Conservation (phyloP, 768 basidiomycete species). For the Boletus sp. region DNA sequence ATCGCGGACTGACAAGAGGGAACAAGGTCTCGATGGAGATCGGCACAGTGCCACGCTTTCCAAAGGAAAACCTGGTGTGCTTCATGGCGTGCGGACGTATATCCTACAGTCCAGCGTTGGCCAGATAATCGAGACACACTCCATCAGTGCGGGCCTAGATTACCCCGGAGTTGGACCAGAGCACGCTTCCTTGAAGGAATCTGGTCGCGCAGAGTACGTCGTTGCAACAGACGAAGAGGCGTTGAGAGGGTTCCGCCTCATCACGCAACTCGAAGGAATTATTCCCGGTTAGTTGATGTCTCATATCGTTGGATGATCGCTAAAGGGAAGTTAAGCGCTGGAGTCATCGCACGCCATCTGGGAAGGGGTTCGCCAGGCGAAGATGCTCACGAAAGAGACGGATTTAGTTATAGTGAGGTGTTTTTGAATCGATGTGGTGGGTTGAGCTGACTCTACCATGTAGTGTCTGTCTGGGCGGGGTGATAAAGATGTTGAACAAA, state of each 20-base stretch:
- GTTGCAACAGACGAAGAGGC: slow-evolving; percentile 94
- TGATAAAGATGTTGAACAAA: slow-evolving; percentile 97
- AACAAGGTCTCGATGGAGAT: slow-evolving; percentile 68
- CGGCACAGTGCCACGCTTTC: slow-evolving; percentile 91
- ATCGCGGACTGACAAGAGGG: slow-evolving; percentile 6
- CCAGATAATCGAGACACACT: slow-evolving; percentile 96
- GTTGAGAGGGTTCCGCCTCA: slow-evolving; percentile 84
- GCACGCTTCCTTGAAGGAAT: slow-evolving; percentile 96
- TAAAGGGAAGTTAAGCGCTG: slow-evolving; percentile 53
- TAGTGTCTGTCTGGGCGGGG: slow-evolving; percentile 94
- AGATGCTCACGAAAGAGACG: slow-evolving; percentile 75
- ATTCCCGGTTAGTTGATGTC: slow-evolving; percentile 68
- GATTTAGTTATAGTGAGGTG: slow-evolving; percentile 86
- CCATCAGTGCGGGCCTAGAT: slow-evolving; percentile 92
- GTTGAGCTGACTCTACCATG: background rate
- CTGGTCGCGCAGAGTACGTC: slow-evolving; percentile 88
- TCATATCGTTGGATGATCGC: background rate
- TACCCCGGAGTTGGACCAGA: slow-evolving; percentile 98
- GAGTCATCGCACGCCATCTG: slow-evolving; percentile 97
- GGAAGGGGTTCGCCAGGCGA: slow-evolving; percentile 84
- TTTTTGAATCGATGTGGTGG: slow-evolving; percentile 1
- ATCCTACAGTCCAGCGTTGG: slow-evolving; percentile 85
- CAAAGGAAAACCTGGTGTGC: slow-evolving; percentile 87
- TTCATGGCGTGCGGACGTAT: slow-evolving; percentile 96
- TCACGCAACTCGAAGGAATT: slow-evolving; percentile 93